Evolutionary conservation across 2,329 filamentous ascomycete species (phyloP), one percentile per base, ranked within the genome.

Genomic region (Nannizziopsis barbatae): DNA sequence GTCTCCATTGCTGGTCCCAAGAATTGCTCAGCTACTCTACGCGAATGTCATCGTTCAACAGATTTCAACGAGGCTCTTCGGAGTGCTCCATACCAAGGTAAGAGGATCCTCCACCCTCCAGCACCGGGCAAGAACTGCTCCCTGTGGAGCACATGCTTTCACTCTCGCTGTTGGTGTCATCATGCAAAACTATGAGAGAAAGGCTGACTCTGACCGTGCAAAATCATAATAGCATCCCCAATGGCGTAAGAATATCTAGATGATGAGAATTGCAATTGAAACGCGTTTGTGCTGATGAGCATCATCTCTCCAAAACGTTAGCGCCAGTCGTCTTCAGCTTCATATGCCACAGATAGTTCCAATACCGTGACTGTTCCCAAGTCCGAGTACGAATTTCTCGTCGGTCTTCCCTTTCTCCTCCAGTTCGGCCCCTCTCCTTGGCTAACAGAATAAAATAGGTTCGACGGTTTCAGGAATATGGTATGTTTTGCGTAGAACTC

Each of bases 321-420:
- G 45, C 45, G 20, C 22, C 31, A 37, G 22, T 32, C 33, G n/a
- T 44, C 39, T 14, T 39, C 33, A 44, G 17, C 47, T 18, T 43
- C 41, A 6, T 33, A 27, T 31, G 62, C 67, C 47, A 56, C 65
- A 12, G 55, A 59, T 49, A 46, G 64, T 35, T 60, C 64, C 18
- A 68, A 27, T 27, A 27, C 67, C 52, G 69, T 84, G 41, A 75
- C 71, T 49, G 75, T 86, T 47, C 67, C 75, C 33, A 78, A 73
- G 58, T 62, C 65, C 43, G 80, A 87, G 58, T 78, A 86, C 64
- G 73, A 81, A 43, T 63, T 62, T 42, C 69, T 87, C 52, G 70
- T 80, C 55, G 62, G 72, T 37, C 50, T 48, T 40, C 53, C 14
- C 18, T 6, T 36, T 30, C 8, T 38, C 43, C 36, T 18, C 0